These are phyloP conservation scores for Ogataea neopini DNA, from an alignment of 805 yeast species.

Conservation along the genomic window DNA sequence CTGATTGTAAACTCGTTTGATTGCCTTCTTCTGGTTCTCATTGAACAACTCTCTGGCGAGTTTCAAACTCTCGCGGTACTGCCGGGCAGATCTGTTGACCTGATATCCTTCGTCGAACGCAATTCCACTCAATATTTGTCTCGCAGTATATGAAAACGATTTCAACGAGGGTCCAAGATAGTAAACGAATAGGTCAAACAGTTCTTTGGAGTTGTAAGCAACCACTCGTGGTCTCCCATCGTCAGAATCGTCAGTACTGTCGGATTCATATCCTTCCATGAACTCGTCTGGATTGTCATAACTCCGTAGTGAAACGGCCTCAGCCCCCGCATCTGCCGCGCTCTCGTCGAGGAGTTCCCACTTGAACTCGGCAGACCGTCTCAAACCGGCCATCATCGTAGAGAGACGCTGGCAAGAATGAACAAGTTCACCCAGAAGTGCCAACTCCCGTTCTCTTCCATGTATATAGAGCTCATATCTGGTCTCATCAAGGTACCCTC, in stretches of 20 bases:
- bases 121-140: slow-evolving; percentile 57
- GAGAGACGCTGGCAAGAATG: slow-evolving; percentile 51
- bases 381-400: slow-evolving; percentile 64
- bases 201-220: slow-evolving; percentile 39
- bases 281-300: slow-evolving; percentile 18
- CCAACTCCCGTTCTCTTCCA: slow-evolving; percentile 60
- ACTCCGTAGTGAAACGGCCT: slow-evolving; percentile 17
- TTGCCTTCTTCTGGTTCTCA: slow-evolving; percentile 55
- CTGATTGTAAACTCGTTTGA: slow-evolving; percentile 58
- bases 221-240: slow-evolving; percentile 21
- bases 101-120: slow-evolving; percentile 49
- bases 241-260: not conserved
- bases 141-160: slow-evolving; percentile 62
- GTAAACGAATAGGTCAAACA: slow-evolving; percentile 66
- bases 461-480: slow-evolving; percentile 54
- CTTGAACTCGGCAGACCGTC: slow-evolving; percentile 69
- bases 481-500: slow-evolving; percentile 53
- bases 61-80: slow-evolving; percentile 47
- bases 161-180: slow-evolving; percentile 73
- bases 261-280: not conserved
- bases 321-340: slow-evolving; percentile 6
- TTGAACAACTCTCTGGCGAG: slow-evolving; percentile 58
- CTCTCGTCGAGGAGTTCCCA: slow-evolving; percentile 48
- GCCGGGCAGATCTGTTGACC: slow-evolving; percentile 41
- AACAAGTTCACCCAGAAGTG: slow-evolving; percentile 46